Evolutionary conservation across 2,329 filamentous ascomycete species (phyloP).

Genomic region (Aspergillus brasiliensis): DNA sequence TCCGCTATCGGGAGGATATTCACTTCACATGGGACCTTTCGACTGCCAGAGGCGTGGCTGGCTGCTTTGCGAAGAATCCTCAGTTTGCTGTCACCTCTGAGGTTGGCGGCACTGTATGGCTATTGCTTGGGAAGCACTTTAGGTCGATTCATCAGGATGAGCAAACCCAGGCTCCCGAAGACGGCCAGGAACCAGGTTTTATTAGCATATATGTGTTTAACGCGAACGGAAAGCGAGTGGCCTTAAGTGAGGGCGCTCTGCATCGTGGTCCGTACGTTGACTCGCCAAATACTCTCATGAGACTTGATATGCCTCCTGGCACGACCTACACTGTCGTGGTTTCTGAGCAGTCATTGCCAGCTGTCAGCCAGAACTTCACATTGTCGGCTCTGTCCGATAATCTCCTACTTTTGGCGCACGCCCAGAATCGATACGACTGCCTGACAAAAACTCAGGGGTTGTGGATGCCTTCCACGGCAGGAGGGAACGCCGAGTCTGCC

Average conservation of each 20-base stretch:
- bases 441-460: slow-evolving; percentile 61
- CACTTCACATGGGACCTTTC: slow-evolving; percentile 83
- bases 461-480: slow-evolving; percentile 80
- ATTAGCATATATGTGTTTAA: slow-evolving; percentile 85
- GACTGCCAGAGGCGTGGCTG: slow-evolving; percentile 60
- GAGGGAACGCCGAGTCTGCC: slow-evolving; percentile 76
- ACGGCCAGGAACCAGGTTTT: slow-evolving; percentile 67
- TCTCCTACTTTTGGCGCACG: slow-evolving; percentile 63
- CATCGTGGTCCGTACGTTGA: slow-evolving; percentile 87
- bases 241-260: slow-evolving; percentile 70
- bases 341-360: slow-evolving; percentile 75
- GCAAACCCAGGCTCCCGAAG: slow-evolving; percentile 52
- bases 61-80: slow-evolving; percentile 70
- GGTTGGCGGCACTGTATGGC: slow-evolving; percentile 69
- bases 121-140: slow-evolving; percentile 86
- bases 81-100: slow-evolving; percentile 60
- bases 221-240: slow-evolving; percentile 69
- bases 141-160: slow-evolving; percentile 53
- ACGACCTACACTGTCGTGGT: slow-evolving; percentile 66
- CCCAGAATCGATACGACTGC: slow-evolving; percentile 61
- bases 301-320: slow-evolving; percentile 62
- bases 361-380: slow-evolving; percentile 78
- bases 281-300: slow-evolving; percentile 85
- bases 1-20: slow-evolving; percentile 78
- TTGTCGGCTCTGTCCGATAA: slow-evolving; percentile 76